Conservation (phyloP, 345 rosid genomes). For the Citropsis articulata region DNA sequence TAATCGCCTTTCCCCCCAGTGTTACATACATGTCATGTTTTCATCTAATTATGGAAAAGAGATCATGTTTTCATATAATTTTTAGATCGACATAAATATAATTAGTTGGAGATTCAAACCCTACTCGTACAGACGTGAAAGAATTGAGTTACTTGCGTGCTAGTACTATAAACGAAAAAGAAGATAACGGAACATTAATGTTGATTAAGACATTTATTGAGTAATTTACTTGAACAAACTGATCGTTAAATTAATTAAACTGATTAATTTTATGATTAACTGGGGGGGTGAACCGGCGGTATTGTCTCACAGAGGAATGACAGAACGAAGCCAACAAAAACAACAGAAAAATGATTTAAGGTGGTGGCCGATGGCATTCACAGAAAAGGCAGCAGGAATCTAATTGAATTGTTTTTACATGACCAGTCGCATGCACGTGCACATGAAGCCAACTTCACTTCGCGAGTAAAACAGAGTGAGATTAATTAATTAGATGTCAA, state of each 20-base stretch:
- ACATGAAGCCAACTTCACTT: constrained; percentile 11
- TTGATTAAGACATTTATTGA: no score
- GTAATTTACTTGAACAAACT: background rate
- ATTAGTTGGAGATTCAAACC: no score
- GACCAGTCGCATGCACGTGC: background rate
- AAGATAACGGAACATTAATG: no score
- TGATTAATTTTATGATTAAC: background rate
- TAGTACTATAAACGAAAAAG: no score
- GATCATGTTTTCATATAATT: no score
- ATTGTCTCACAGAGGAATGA: background rate
- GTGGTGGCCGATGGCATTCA: background rate
- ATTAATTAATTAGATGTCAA: background rate
- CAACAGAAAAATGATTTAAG: background rate
- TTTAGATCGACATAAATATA: no score
- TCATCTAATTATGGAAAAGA: no score
- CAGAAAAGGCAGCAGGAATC: background rate
- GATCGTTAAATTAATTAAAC: background rate
- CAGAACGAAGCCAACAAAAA: background rate
- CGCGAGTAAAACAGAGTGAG: background rate
- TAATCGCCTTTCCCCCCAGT: background rate
- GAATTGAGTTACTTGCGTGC: no score
- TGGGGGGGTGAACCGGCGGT: background rate
- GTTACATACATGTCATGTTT: no score
- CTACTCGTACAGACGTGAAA: no score
- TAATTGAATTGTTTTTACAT: background rate